Conservation (phyloP, 169 alveolate species). For the Babesia caballi region DNA sequence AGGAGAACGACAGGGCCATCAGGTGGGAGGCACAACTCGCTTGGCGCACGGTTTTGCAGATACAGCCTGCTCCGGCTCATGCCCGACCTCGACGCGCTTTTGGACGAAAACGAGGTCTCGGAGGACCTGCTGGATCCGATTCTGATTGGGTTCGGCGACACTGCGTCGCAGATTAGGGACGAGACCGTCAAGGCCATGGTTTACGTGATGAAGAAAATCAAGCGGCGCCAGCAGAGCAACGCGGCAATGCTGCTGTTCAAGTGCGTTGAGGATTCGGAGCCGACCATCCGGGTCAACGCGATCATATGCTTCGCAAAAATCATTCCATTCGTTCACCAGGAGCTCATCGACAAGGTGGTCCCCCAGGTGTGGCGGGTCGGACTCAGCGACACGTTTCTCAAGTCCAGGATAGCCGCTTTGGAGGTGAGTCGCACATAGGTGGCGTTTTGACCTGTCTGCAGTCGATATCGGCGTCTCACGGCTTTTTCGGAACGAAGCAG, state of each 20-base stretch:
- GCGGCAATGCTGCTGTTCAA: constrained; percentile 51
- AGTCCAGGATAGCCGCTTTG: constrained; percentile 66
- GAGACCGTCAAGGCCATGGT: constrained; percentile 70
- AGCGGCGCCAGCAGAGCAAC: constrained; percentile 32
- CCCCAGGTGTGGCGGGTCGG: constrained; percentile 73
- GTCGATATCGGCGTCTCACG: constrained; percentile 70
- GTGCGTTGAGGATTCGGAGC: constrained; percentile 67
- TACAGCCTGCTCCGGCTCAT: constrained; percentile 43
- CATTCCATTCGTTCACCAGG: constrained; percentile 61
- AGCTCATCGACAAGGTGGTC: constrained; percentile 61
- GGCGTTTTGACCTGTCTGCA: neutral
- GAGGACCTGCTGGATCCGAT: constrained; percentile 46
- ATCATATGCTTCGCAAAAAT: constrained; percentile 76
- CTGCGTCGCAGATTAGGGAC: constrained; percentile 67
- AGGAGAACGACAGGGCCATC: constrained; percentile 55
- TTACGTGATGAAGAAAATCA: constrained; percentile 68
- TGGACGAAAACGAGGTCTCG: constrained; percentile 51
- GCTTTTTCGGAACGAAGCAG: constrained; percentile 54
- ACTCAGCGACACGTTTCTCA: constrained; percentile 52
- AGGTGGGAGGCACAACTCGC: neutral
- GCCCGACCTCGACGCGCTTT: constrained; percentile 53
- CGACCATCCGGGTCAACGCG: constrained; percentile 67
- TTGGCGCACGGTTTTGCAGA: neutral
- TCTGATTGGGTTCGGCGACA: constrained; percentile 65
- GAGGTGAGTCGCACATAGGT: constrained; percentile 14